A percentile compares a stretch with the other conserved stretches of the same genome.
Conservation (phyloP, 345 rosid genomes). For the Hirschfeldia incana region DNA sequence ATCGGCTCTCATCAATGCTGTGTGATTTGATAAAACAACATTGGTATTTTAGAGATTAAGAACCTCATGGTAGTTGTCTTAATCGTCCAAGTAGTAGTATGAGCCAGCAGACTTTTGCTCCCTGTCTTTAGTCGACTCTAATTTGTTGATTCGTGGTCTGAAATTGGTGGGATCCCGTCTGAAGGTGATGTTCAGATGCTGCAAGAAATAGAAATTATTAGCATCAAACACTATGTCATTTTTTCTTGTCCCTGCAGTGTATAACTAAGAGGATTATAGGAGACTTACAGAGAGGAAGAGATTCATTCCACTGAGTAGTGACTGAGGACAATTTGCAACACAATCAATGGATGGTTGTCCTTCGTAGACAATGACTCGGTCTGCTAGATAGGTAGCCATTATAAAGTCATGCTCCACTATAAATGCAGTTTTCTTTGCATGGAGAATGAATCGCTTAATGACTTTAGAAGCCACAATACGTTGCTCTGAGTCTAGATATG, state of each 20-base stretch:
- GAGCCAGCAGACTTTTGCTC: slow-evolving; percentile 96
- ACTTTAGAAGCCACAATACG: slow-evolving; percentile 98
- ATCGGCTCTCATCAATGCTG: slow-evolving; percentile 3
- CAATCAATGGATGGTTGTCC: slow-evolving; percentile 89
- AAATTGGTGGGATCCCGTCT: slow-evolving; percentile 93
- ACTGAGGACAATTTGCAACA: slow-evolving; percentile 86
- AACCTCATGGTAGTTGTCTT: slow-evolving; percentile 29
- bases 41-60: background rate
- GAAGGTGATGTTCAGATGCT: slow-evolving; percentile 93
- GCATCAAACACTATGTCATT: background rate
- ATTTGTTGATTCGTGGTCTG: slow-evolving; percentile 92
- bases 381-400: slow-evolving; percentile 97
- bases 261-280: background rate
- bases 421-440: slow-evolving; percentile 96
- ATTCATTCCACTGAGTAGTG: slow-evolving; percentile 96
- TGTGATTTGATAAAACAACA: slow-evolving; percentile 3
- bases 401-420: slow-evolving; percentile 98
- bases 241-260: background rate
- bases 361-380: slow-evolving; percentile 91
- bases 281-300: slow-evolving; percentile 88
- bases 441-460: slow-evolving; percentile 94
- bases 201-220: slow-evolving; percentile 18
- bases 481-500: slow-evolving; percentile 98
- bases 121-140: slow-evolving; percentile 94
- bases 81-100: slow-evolving; percentile 88